These are phyloP conservation scores for Musa schizocarpa DNA, from an alignment of 176 grass and related monocot species.

Conservation along the genomic window DNA sequence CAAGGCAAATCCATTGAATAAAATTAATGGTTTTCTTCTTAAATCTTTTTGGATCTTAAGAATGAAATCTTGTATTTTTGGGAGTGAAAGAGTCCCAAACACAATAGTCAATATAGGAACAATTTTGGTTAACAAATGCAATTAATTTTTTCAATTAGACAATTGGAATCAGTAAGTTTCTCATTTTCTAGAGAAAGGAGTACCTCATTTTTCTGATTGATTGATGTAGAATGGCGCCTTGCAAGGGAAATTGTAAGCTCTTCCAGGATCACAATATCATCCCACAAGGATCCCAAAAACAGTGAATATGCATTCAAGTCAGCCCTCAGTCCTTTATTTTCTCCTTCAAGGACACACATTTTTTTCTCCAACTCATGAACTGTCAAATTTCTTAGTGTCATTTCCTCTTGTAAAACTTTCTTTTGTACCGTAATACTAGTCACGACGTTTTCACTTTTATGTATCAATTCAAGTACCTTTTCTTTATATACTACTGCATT, in stretches of 20 bases:
- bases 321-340: slow-evolving; percentile 69
- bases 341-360: slow-evolving; percentile 48
- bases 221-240: slow-evolving; percentile 43
- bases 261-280: slow-evolving; percentile 61
- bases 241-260: slow-evolving; percentile 53
- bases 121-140: not conserved
- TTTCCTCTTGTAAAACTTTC: slow-evolving; percentile 73
- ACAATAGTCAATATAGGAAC: not conserved
- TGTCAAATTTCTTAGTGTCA: slow-evolving; percentile 50
- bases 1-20: not conserved
- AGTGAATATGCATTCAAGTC: slow-evolving; percentile 65
- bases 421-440: slow-evolving; percentile 65
- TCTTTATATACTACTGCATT: slow-evolving; percentile 67
- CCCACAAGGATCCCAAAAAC: slow-evolving; percentile 47
- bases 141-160: not conserved
- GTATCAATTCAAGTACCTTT: slow-evolving; percentile 65
- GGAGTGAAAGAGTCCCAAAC: not conserved
- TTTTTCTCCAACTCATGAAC: slow-evolving; percentile 66
- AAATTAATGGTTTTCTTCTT: not conserved
- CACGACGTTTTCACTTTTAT: slow-evolving; percentile 59
- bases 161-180: not conserved
- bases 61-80: not conserved
- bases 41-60: not conserved
- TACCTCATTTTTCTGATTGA: slow-evolving; percentile 71
- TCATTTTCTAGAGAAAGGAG: slow-evolving; percentile 6